Evolutionary conservation across 352 stramenopile genomes (phyloP), one percentile per base, ranked within the genome.

Genomic region (Hyaloperonospora arabidopsidis): DNA sequence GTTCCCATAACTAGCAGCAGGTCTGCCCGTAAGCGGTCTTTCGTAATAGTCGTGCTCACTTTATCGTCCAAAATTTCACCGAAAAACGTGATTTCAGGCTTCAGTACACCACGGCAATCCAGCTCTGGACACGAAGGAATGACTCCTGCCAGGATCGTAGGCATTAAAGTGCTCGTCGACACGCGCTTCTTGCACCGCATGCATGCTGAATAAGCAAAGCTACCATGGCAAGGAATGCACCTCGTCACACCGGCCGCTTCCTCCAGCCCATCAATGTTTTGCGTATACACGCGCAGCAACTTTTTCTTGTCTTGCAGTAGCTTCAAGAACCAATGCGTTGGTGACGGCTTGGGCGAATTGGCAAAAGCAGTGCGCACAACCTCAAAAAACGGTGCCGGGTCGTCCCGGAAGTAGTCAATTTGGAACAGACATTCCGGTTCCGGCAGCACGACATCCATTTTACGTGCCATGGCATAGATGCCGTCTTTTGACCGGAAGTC

Each of bases 181-280:
- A 84, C 78, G 44, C 70, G 65, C 15, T 74, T 75, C 45, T 72
- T 72, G 67, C 93, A 98, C 28, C 74, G 70, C 63, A 97, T 95
- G 65, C 95, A 98, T 2, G 67, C 78, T 5, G 93, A 96, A 55
- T 68, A 87, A 1, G 84, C 76, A 52, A 98, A 92, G 43, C 76
- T 95, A 38, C 96, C 96, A 70, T 98, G 96, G 52, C 93, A 97
- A 52, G 97, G 91, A 15, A 98, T 89, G 50, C 97, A 86, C 58
- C 75, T 80, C n/a, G 70, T 92, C 35, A 98, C 81, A 17, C 93
- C 95, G 1, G 95, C 95, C 10, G 76, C 59, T 41, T 85, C 56
- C 62, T 99, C 96, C 29, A 98, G 65, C 0, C 87, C 95, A 65
- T 99, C 97, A 65, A 99, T 98, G 67, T 99, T 99, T 66, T 99